Percentiles rank a stretch among this genome's conserved stretches.
phyloP scores from a whole-genome alignment of 306 rosid species.

The Ormosia emarginata region DNA sequence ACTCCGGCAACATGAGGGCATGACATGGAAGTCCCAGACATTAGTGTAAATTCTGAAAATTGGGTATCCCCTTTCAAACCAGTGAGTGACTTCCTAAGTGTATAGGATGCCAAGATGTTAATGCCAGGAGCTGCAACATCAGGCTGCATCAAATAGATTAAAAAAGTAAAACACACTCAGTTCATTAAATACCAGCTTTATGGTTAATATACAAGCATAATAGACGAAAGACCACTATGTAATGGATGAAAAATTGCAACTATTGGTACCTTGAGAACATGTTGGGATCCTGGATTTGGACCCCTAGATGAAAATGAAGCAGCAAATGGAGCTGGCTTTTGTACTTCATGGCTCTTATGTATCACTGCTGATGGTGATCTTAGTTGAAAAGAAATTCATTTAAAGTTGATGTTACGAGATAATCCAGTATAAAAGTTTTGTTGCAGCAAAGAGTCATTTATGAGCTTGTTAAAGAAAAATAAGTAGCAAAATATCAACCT shows the following conservation, averaged over 20 bases:
- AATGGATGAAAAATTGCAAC: neutral
- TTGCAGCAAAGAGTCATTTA: neutral
- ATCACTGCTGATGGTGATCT: constrained; percentile 75
- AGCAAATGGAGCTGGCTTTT: constrained; percentile 55
- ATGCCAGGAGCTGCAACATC: constrained; percentile 88
- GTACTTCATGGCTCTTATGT: constrained; percentile 42
- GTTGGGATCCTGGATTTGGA: constrained; percentile 59
- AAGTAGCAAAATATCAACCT: neutral
- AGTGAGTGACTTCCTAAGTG: constrained; percentile 60
- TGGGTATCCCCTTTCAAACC: constrained; percentile 71
- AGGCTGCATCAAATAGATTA: constrained; percentile 50
- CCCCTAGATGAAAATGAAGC: constrained; percentile 92
- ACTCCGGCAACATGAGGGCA: constrained; percentile 93
- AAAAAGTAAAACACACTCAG: neutral
- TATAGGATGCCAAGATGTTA: constrained; percentile 74
- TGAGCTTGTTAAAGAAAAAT: neutral
- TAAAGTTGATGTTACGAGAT: neutral
- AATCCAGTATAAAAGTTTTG: neutral
- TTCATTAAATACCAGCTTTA: neutral
- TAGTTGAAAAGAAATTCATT: constrained; percentile 18
- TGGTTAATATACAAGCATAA: neutral
- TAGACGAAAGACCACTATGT: neutral
- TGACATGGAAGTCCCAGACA: constrained; percentile 97
- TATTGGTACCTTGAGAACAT: constrained; percentile 67
- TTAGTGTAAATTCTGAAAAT: constrained; percentile 68